Base-by-base conservation (phyloP, 2,329 filamentous ascomycete species). In the Metarhizium anisopliae region DNA sequence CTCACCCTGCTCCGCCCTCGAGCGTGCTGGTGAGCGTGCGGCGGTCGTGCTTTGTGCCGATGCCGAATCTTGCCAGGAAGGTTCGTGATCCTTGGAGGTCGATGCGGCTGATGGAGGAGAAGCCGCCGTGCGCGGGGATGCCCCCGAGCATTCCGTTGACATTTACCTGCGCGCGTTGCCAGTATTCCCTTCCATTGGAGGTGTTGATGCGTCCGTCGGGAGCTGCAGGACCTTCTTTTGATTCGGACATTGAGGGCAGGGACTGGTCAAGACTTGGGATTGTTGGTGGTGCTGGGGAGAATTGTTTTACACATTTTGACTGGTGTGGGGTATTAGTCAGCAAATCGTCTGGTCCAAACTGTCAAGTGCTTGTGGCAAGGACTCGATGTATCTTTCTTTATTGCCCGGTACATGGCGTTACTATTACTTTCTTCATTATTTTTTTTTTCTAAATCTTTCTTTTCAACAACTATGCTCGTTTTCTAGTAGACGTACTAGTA, bases 81-180 rank as follows among this genome's bases (percentile, higher is more conserved):
- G 79, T 84, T 38, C 80, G 78, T 0, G 84, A 89, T 47, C 85
- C 86, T 63, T 85, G 83, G 1, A 90, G 75, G 64, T 90, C 87
- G 54, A 86, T 80, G 51, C 81, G 77, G 3, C 82, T 84, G 59
- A 87, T 56, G 0, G 64, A 62, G 7, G 52, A 32, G 55, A 67
- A 66, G 13, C 62, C 64, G 11, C 38, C 50, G 11, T 55, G 5
- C n/a, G 58, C 51, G 0, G 74, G 68, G 56, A 75, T 75, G 70
- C 92, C 89, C 59, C 90, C 91, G 1, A 95, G 85, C 86, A 94
- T 92, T 65, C 90, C 89, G 63, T 87, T 80, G 50, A 74, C 70
- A 52, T 77, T 71, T 47, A 76, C 72, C 2, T 69, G 68, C 53
- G 76, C 63, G 25, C 65, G 62, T 53, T 77, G 65, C 79, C 78